phyloP scores from a whole-genome alignment of 805 yeast genomes.

The Candida golubevii region DNA sequence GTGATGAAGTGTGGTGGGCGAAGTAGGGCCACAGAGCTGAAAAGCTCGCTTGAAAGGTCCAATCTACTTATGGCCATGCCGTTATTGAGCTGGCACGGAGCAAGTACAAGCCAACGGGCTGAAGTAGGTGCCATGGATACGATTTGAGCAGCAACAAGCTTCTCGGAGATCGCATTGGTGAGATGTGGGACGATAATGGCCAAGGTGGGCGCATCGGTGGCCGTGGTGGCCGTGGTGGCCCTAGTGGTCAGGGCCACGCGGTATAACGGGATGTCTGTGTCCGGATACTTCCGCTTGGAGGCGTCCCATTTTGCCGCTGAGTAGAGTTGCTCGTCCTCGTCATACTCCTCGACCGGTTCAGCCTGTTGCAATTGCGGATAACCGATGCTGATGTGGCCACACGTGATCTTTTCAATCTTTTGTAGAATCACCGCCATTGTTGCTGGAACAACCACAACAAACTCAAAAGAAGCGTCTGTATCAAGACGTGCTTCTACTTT shows the following conservation, averaged over 20 bases:
- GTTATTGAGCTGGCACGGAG: conserved; percentile 37
- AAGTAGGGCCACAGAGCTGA: conserved; percentile 25
- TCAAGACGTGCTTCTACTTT: not conserved
- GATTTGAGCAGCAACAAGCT: conserved; percentile 24
- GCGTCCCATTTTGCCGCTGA: conserved; percentile 25
- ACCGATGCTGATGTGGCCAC: conserved; percentile 16
- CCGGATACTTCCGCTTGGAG: conserved; percentile 20
- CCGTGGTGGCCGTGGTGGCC: not conserved
- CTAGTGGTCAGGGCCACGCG: not conserved
- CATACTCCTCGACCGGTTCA: conserved; percentile 34
- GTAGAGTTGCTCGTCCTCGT: conserved; percentile 50
- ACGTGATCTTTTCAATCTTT: conserved; percentile 11
- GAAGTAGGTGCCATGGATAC: conserved; percentile 11
- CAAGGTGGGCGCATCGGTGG: conserved; percentile 4
- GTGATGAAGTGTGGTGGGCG: conserved; percentile 61
- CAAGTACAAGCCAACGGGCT: conserved; percentile 25
- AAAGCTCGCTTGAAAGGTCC: conserved; percentile 11
- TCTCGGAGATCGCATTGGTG: conserved; percentile 32
- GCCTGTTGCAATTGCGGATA: conserved; percentile 12
- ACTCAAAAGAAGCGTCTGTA: not conserved
- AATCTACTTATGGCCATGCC: conserved; percentile 24
- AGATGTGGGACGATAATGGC: conserved; percentile 32
- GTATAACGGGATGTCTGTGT: conserved; percentile 19
- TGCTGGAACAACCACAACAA: conserved; percentile 18
- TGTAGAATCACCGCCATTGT: conserved; percentile 17